phyloP scores from a whole-genome alignment of 352 stramenopile genomes.

The Pythium sp. region DNA sequence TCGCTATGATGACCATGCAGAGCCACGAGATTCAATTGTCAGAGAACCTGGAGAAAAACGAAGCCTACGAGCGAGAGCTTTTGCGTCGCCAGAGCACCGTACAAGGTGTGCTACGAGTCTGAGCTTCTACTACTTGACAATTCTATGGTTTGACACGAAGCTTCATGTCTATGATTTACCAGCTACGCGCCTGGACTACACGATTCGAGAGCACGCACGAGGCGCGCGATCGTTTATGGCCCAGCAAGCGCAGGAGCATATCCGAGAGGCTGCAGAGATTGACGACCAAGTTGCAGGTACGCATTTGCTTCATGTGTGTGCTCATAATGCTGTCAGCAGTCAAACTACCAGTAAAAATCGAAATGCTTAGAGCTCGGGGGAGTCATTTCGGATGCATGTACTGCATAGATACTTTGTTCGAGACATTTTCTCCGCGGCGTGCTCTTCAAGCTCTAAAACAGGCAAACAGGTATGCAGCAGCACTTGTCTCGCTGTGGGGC shows the following conservation, averaged over 20 bases:
- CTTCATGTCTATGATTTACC: background rate
- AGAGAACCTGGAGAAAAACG: constrained; percentile 74
- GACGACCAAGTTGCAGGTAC: constrained; percentile 43
- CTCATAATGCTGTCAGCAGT: background rate
- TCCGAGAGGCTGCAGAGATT: constrained; percentile 30
- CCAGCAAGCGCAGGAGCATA: constrained; percentile 42
- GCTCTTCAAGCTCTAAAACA: constrained; percentile 39
- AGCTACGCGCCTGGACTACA: constrained; percentile 58
- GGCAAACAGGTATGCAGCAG: constrained; percentile 33
- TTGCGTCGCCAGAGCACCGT: constrained; percentile 47
- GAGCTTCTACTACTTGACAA: background rate
- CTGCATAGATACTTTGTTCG: constrained; percentile 41
- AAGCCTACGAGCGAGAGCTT: constrained; percentile 61
- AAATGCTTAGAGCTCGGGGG: background rate
- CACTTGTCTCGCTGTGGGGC: background rate
- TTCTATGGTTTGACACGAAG: background rate
- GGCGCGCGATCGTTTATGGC: constrained; percentile 56
- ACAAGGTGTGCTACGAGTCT: constrained; percentile 31
- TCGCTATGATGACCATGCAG: constrained; percentile 23
- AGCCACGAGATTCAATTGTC: constrained; percentile 70
- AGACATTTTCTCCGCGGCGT: constrained; percentile 60
- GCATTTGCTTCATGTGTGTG: background rate
- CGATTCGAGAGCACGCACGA: constrained; percentile 58
- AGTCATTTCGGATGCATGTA: background rate
- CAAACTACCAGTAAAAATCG: no score